Evolutionary conservation across 305 asterid genomes (phyloP).

Genomic region (Solanum hybrid): DNA sequence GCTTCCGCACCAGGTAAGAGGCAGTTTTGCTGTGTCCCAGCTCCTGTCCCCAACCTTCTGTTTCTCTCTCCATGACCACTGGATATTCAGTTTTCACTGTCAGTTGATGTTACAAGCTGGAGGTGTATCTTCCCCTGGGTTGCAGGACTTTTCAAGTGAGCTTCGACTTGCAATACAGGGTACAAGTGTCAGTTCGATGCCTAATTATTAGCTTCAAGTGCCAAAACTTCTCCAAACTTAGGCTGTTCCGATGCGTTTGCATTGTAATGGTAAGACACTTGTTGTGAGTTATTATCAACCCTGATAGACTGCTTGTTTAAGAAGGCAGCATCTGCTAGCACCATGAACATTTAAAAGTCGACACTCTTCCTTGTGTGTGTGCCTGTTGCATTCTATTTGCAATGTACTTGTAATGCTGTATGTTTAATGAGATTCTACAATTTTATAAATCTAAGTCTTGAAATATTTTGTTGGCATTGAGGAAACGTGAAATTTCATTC

Average conservation of each 20-base stretch:
- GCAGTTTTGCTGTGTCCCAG: not conserved
- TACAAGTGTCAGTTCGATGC: conserved; percentile 32
- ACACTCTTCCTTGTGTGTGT: not conserved
- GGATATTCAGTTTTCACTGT: conserved; percentile 6
- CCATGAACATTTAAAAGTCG: not conserved
- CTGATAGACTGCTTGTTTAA: not conserved
- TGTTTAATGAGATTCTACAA: not conserved
- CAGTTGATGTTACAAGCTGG: conserved; percentile 45
- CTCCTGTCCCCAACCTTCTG: not conserved
- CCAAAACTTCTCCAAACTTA: not conserved
- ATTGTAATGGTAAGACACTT: not conserved
- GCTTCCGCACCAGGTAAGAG: conserved; percentile 68
- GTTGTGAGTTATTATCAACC: not conserved
- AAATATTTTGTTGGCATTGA: not conserved
- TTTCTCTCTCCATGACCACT: not conserved
- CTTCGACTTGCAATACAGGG: conserved; percentile 55
- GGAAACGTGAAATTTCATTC: not conserved
- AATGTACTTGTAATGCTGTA: not conserved
- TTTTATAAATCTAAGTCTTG: not conserved
- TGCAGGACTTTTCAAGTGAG: conserved; percentile 69
- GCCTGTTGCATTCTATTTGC: not conserved
- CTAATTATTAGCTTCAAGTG: not conserved
- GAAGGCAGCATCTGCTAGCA: not conserved
- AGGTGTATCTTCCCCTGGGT: conserved; percentile 35
- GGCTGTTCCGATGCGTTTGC: not conserved